These are phyloP conservation scores for Calonectria pseudoturangicola DNA, from an alignment of 2,329 filamentous ascomycete species.

Conservation along the genomic window DNA sequence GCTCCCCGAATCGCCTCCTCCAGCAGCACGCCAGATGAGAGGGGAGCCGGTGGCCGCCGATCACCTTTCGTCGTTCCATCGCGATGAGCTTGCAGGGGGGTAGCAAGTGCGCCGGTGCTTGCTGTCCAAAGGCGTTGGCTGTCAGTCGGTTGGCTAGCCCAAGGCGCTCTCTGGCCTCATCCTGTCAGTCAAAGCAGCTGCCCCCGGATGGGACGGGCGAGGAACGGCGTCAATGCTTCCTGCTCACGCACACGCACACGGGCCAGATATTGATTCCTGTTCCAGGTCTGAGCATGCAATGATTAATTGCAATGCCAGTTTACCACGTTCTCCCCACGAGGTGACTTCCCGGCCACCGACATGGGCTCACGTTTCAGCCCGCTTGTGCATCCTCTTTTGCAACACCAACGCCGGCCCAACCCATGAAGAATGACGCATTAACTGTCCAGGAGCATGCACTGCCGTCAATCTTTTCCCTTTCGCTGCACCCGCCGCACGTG, in stretches of 20 bases:
- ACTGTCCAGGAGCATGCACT: background rate
- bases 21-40: slow-evolving; percentile 4
- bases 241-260: background rate
- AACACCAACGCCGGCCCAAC: slow-evolving; percentile 14
- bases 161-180: background rate
- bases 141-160: background rate
- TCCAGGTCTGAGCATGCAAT: background rate
- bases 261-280: background rate
- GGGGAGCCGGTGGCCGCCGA: slow-evolving; percentile 22
- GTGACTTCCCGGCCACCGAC: background rate
- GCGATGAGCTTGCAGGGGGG: background rate
- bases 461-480: slow-evolving; percentile 31
- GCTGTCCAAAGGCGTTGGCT: background rate
- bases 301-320: slow-evolving; percentile 5
- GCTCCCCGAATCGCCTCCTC: slow-evolving; percentile 31
- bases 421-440: slow-evolving; percentile 13
- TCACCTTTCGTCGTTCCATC: slow-evolving; percentile 14
- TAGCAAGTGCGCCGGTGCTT: background rate
- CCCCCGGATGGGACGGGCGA: background rate
- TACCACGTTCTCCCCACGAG: slow-evolving; percentile 8
- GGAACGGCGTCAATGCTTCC: slow-evolving; percentile 5
- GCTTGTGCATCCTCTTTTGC: slow-evolving; percentile 27
- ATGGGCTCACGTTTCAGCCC: slow-evolving; percentile 54
- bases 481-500: slow-evolving; percentile 46
- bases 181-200: background rate